These are phyloP conservation scores for Phytophthora pluvialis DNA, from an alignment of 352 stramenopile species.

Conservation along the genomic window DNA sequence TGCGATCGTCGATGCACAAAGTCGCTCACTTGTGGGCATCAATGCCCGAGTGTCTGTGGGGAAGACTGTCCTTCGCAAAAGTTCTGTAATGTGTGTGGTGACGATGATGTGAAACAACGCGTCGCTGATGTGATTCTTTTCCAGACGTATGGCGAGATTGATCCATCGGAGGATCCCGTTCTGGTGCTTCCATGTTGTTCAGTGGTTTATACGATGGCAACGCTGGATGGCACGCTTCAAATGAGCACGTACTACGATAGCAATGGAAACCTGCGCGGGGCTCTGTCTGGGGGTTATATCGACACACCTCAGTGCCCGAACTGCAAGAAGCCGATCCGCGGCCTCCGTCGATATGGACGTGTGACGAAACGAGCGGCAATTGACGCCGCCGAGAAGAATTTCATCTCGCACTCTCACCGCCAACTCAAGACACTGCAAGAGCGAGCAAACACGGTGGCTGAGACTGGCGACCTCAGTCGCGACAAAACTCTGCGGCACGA, in stretches of 20 bases:
- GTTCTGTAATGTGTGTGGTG: slow-evolving; percentile 68
- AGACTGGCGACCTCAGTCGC: slow-evolving; percentile 16
- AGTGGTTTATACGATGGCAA: slow-evolving; percentile 67
- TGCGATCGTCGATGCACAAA: slow-evolving; percentile 62
- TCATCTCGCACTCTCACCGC: slow-evolving; percentile 41
- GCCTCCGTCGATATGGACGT: slow-evolving; percentile 50
- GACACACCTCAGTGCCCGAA: slow-evolving; percentile 51
- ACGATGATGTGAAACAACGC: slow-evolving; percentile 37
- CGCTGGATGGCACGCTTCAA: slow-evolving; percentile 71
- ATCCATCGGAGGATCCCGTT: slow-evolving; percentile 70
- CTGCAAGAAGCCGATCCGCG: slow-evolving; percentile 49
- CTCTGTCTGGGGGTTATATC: slow-evolving; percentile 35
- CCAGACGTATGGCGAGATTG: slow-evolving; percentile 58
- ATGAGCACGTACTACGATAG: slow-evolving; percentile 41
- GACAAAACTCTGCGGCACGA: slow-evolving; percentile 31
- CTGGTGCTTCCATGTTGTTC: slow-evolving; percentile 74
- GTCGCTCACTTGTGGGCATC: slow-evolving; percentile 66
- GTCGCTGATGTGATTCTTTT: slow-evolving; percentile 76
- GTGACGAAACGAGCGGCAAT: slow-evolving; percentile 51
- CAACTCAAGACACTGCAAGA: slow-evolving; percentile 30
- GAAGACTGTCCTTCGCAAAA: slow-evolving; percentile 62
- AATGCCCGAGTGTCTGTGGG: slow-evolving; percentile 78
- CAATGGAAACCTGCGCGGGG: slow-evolving; percentile 27
- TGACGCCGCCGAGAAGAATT: slow-evolving; percentile 55
- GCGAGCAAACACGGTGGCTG: slow-evolving; percentile 22